phyloP scores from a whole-genome alignment of 116 monocot genomes.

The Thalassia testudinum region DNA sequence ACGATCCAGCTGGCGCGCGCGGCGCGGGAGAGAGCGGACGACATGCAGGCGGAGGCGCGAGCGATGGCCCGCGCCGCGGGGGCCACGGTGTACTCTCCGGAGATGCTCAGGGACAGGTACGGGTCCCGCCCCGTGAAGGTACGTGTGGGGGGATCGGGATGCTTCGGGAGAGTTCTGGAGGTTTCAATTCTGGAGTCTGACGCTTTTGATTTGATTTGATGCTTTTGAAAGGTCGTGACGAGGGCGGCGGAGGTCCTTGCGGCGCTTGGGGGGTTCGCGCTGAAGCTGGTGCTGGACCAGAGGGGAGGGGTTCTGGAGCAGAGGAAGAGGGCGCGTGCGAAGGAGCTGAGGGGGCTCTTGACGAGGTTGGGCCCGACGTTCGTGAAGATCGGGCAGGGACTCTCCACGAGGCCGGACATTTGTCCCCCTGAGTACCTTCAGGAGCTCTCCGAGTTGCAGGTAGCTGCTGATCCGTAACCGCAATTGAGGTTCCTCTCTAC shows the following conservation, averaged over 20 bases:
- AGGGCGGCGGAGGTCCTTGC: slow-evolving; percentile 54
- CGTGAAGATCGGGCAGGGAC: slow-evolving; percentile 94
- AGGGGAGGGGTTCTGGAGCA: slow-evolving; percentile 32
- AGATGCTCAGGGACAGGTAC: slow-evolving; percentile 50
- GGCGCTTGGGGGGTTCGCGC: slow-evolving; percentile 42
- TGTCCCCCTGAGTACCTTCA: slow-evolving; percentile 92
- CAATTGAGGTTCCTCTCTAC: too few species aligned
- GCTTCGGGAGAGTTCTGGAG: background rate
- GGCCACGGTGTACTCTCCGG: slow-evolving; percentile 51
- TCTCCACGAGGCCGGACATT: slow-evolving; percentile 89
- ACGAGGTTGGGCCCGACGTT: slow-evolving; percentile 84
- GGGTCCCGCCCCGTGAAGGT: slow-evolving; percentile 67
- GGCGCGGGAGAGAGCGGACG: slow-evolving; percentile 29
- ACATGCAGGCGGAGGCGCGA: slow-evolving; percentile 76
- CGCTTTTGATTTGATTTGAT: background rate
- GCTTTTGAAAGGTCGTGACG: slow-evolving; percentile 19
- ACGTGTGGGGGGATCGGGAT: background rate
- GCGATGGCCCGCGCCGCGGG: slow-evolving; percentile 63
- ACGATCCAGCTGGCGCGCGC: slow-evolving; percentile 3
- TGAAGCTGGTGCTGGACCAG: slow-evolving; percentile 52
- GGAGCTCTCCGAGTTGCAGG: slow-evolving; percentile 87
- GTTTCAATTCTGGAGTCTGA: too few species aligned
- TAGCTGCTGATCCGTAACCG: too few species aligned
- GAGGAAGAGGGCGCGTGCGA: slow-evolving; percentile 50
- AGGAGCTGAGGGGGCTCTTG: slow-evolving; percentile 46